phyloP scores from a whole-genome alignment of 129 eudicot species.

The Dittrichia graveolens region DNA sequence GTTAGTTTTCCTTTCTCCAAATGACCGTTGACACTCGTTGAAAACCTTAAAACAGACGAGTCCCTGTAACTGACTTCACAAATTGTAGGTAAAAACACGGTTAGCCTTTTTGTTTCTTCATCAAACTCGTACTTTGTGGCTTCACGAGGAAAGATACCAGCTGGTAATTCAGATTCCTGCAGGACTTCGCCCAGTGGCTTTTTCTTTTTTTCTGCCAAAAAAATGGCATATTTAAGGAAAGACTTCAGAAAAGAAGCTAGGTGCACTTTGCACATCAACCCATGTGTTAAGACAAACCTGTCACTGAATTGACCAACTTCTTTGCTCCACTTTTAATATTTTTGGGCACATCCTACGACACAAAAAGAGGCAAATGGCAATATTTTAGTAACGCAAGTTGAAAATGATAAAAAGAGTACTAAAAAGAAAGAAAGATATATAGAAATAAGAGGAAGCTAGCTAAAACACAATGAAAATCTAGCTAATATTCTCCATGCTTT shows the following conservation, averaged over 20 bases:
- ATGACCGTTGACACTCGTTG: constrained; percentile 39
- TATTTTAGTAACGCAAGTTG: neutral
- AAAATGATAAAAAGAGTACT: neutral
- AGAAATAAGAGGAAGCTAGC: too few relatives aligned
- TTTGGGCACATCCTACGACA: constrained; percentile 50
- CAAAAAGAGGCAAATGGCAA: neutral
- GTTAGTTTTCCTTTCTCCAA: constrained; percentile 55
- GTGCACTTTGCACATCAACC: neutral
- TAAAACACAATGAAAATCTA: too few relatives aligned
- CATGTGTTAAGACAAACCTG: constrained; percentile 43
- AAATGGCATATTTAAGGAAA: neutral
- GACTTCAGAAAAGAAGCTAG: neutral
- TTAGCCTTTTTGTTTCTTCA: constrained; percentile 43
- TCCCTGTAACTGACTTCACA: constrained; percentile 57
- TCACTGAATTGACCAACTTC: constrained; percentile 57
- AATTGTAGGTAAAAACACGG: constrained; percentile 34
- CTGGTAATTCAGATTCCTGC: constrained; percentile 44
- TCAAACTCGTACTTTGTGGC: constrained; percentile 49
- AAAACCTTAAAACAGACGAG: constrained; percentile 49
- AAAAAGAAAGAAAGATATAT: neutral
- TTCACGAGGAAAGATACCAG: constrained; percentile 50
- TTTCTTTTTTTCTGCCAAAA: constrained; percentile 38
- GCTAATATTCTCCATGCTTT: too few relatives aligned
- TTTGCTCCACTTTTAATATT: constrained; percentile 71
- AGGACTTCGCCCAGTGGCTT: constrained; percentile 51